A percentile compares a stretch with the other conserved stretches of the same genome.
Conservation (phyloP, 345 rosid genomes). For the Bruguiera sexangula region DNA sequence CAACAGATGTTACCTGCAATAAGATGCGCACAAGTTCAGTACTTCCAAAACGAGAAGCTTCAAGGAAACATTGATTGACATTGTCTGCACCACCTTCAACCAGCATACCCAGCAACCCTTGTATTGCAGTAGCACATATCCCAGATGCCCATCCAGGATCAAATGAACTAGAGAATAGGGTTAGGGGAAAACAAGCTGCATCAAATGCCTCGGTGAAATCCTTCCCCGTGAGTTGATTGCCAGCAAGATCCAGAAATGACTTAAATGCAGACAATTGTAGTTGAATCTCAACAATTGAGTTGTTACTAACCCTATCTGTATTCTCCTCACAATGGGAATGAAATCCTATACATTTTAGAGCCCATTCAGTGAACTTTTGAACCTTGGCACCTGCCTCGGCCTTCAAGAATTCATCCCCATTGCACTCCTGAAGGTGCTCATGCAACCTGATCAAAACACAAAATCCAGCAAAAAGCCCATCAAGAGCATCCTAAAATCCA, state of each 20-base stretch:
- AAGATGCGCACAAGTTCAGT: slow-evolving; percentile 95
- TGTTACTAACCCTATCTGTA: slow-evolving; percentile 52
- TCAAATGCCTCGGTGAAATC: slow-evolving; percentile 99
- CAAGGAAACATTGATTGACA: slow-evolving; percentile 93
- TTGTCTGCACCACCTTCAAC: slow-evolving; percentile 98
- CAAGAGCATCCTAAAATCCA: slow-evolving; percentile 3
- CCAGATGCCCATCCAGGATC: slow-evolving; percentile 98
- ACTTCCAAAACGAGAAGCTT: slow-evolving; percentile 98
- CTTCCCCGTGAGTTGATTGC: slow-evolving; percentile 86
- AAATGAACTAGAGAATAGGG: slow-evolving; percentile 85
- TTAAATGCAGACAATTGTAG: slow-evolving; percentile 92
- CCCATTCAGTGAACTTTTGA: slow-evolving; percentile 98
- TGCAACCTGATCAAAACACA: slow-evolving; percentile 61
- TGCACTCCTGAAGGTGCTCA: slow-evolving; percentile 92
- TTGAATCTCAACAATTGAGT: slow-evolving; percentile 80
- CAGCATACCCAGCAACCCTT: slow-evolving; percentile 81
- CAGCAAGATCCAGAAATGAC: slow-evolving; percentile 79
- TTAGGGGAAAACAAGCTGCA: slow-evolving; percentile 96
- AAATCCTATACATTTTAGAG: slow-evolving; percentile 83
- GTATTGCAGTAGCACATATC: slow-evolving; percentile 74
- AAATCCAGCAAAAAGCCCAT: slow-evolving; percentile 8
- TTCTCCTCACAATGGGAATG: slow-evolving; percentile 79
- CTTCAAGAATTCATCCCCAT: slow-evolving; percentile 83
- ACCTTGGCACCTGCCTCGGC: slow-evolving; percentile 94
- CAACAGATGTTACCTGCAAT: slow-evolving; percentile 54